phyloP scores from a whole-genome alignment of 1,139 yeast species.

The Hansenula sp. region DNA sequence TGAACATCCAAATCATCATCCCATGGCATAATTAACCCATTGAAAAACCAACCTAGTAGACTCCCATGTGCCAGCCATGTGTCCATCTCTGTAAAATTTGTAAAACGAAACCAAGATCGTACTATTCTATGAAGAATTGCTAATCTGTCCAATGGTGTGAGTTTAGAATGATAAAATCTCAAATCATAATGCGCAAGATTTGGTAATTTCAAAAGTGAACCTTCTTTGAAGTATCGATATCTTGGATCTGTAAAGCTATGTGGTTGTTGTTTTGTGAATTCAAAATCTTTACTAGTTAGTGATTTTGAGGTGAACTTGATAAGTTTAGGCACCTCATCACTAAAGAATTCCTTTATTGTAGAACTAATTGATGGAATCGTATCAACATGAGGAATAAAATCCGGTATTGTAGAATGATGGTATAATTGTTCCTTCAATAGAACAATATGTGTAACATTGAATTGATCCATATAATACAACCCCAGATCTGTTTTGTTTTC shows the following conservation, averaged over 20 bases:
- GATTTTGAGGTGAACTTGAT: neutral
- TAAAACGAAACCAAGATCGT: slow-evolving; percentile 51
- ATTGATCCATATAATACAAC: slow-evolving; percentile 5
- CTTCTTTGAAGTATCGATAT: slow-evolving; percentile 29
- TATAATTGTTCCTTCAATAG: slow-evolving; percentile 12
- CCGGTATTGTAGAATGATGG: neutral
- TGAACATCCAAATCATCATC: slow-evolving; percentile 60
- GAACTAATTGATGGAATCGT: slow-evolving; percentile 1
- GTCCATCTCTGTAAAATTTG: slow-evolving; percentile 35
- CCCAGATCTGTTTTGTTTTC: slow-evolving; percentile 15
- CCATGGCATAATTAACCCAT: slow-evolving; percentile 59
- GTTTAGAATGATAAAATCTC: slow-evolving; percentile 38
- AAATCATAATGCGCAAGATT: slow-evolving; percentile 36
- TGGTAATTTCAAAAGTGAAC: slow-evolving; percentile 22
- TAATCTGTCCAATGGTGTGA: slow-evolving; percentile 34
- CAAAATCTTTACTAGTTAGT: slow-evolving; percentile 5
- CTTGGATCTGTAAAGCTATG: slow-evolving; percentile 1
- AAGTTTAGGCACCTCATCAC: neutral
- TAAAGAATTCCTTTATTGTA: slow-evolving; percentile 2
- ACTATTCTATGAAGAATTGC: slow-evolving; percentile 42
- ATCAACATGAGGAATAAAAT: neutral
- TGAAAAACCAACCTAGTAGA: slow-evolving; percentile 57
- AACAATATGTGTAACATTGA: slow-evolving; percentile 7
- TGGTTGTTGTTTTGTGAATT: neutral
- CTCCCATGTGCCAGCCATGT: slow-evolving; percentile 65